Evolutionary conservation across 1,139 yeast genomes (phyloP).

Genomic region (Hansenula anomala): DNA sequence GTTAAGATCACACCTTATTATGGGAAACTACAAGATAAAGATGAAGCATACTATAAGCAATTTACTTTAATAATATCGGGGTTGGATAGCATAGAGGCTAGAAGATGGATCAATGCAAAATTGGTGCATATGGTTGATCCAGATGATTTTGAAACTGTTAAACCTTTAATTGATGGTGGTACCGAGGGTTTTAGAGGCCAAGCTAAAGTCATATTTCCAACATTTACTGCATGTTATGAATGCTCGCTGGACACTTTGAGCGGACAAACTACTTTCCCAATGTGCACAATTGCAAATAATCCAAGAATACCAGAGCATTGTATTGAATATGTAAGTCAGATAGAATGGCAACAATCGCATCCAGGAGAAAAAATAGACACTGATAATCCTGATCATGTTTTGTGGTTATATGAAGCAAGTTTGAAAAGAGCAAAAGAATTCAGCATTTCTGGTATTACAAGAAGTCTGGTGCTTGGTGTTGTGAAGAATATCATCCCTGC

Average conservation of each 20-base stretch:
- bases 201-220: slow-evolving; percentile 81
- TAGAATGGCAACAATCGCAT: slow-evolving; percentile 63
- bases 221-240: slow-evolving; percentile 85
- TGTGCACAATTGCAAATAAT: slow-evolving; percentile 91
- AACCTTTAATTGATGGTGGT: slow-evolving; percentile 92
- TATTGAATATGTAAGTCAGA: slow-evolving; percentile 82
- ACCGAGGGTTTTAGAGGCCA: slow-evolving; percentile 96
- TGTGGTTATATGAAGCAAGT: slow-evolving; percentile 59
- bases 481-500: slow-evolving; percentile 93
- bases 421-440: slow-evolving; percentile 55
- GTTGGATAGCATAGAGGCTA: slow-evolving; percentile 82
- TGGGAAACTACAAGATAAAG: slow-evolving; percentile 70
- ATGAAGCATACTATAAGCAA: slow-evolving; percentile 56
- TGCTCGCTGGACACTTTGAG: slow-evolving; percentile 80
- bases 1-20: slow-evolving; percentile 53
- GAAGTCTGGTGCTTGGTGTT: slow-evolving; percentile 73
- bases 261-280: slow-evolving; percentile 71
- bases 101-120: slow-evolving; percentile 86
- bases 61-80: slow-evolving; percentile 83
- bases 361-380: slow-evolving; percentile 52
- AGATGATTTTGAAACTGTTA: slow-evolving; percentile 47
- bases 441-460: slow-evolving; percentile 68
- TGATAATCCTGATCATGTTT: slow-evolving; percentile 65
- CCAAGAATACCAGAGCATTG: slow-evolving; percentile 95
- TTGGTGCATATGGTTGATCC: slow-evolving; percentile 57